These are phyloP conservation scores for Xylariales sp. DNA, from an alignment of 2,329 filamentous ascomycete genomes.

Conservation along the genomic window DNA sequence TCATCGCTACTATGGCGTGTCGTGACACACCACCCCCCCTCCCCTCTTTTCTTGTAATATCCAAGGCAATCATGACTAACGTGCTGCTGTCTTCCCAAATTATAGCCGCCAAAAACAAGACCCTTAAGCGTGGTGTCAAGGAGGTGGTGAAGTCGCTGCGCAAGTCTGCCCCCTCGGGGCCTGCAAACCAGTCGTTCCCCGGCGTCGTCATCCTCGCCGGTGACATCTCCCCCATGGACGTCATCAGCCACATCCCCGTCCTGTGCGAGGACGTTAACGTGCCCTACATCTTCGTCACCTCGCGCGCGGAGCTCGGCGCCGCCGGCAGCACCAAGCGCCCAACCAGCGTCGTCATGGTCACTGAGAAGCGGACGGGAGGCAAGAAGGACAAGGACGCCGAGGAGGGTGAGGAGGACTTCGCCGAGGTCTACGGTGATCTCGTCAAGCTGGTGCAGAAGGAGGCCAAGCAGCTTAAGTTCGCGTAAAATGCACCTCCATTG, in stretches of 20 bases:
- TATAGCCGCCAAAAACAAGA: constrained; percentile 95
- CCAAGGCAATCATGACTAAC: constrained; percentile 16
- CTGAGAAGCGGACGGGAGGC: constrained; percentile 43
- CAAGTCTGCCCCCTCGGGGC: constrained; percentile 74
- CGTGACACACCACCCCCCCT: no score
- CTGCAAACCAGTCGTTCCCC: constrained; percentile 58
- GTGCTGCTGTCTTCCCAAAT: constrained; percentile 13
- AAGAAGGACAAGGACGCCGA: constrained; percentile 35
- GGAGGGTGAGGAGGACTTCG: constrained; percentile 55
- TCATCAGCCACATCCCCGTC: constrained; percentile 96
- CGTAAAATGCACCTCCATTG: constrained; percentile 26
- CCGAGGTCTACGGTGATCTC: constrained; percentile 59
- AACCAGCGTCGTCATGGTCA: constrained; percentile 91
- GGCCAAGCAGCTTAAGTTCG: constrained; percentile 51
- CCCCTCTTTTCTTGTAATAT: no score
- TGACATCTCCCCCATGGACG: constrained; percentile 97
- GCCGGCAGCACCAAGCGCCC: constrained; percentile 94
- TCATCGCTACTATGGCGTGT: no score
- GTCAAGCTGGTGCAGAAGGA: constrained; percentile 65
- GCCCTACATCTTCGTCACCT: constrained; percentile 92
- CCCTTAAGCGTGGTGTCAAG: constrained; percentile 96
- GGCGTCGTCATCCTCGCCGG: constrained; percentile 87
- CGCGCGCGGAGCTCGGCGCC: constrained; percentile 87
- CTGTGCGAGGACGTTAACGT: constrained; percentile 98
- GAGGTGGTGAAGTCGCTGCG: constrained; percentile 98